These are phyloP conservation scores for Trametes gibbosa DNA, from an alignment of 768 basidiomycete species.

Conservation along the genomic window DNA sequence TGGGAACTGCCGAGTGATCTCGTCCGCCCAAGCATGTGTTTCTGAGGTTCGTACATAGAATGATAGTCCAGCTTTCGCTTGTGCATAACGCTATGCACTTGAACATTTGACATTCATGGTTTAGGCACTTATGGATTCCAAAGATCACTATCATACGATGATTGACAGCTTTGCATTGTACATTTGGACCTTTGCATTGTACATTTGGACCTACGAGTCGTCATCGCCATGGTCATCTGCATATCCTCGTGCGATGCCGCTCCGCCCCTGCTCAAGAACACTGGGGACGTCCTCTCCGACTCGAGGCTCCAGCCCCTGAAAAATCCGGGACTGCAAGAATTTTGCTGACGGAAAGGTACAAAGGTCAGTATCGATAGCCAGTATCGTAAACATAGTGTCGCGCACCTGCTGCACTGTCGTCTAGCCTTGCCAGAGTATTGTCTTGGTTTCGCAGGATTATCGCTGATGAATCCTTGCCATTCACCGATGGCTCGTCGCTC, in stretches of 20 bases:
- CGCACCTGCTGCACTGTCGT: conserved; percentile 72
- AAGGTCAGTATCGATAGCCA: not conserved
- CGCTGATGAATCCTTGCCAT: conserved; percentile 34
- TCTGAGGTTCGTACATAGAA: too few species aligned
- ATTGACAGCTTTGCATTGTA: too few species aligned
- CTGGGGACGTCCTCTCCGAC: conserved; percentile 78
- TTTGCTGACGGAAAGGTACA: conserved; percentile 40
- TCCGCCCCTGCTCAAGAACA: conserved; percentile 83
- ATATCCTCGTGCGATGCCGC: conserved; percentile 88
- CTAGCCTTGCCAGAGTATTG: conserved; percentile 48
- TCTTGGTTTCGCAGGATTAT: conserved; percentile 67
- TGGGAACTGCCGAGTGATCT: not conserved
- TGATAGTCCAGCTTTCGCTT: too few species aligned
- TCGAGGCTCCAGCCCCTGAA: conserved; percentile 77
- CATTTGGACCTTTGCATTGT: too few species aligned
- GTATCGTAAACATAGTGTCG: conserved; percentile 1
- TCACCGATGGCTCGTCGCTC: conserved; percentile 10
- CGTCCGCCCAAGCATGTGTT: too few species aligned
- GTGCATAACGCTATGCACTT: too few species aligned
- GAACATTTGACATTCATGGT: too few species aligned
- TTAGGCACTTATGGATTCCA: too few species aligned
- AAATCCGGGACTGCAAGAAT: conserved; percentile 73
- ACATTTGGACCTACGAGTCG: not conserved
- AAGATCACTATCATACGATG: not conserved
- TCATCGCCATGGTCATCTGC: conserved; percentile 14